A percentile compares a stretch with the other conserved stretches of the same genome.
These are phyloP conservation scores for Acanthamoeba castellanii DNA, from an alignment of 208 protist genomes.

Conservation along the genomic window DNA sequence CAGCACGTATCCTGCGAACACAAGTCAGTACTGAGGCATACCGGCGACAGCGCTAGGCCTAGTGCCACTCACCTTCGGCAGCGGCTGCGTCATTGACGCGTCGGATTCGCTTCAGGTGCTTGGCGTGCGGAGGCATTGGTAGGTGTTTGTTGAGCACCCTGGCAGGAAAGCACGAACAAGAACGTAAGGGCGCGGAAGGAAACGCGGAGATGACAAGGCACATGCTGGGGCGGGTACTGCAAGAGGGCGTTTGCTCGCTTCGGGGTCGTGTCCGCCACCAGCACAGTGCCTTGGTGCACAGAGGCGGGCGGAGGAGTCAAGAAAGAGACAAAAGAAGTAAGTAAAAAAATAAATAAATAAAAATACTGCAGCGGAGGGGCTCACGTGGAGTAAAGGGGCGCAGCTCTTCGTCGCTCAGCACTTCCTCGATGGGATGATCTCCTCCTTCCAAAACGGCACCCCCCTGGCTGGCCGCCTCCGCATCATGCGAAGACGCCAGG, in stretches of 20 bases:
- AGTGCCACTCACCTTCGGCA: not conserved
- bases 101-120: slow-evolving; percentile 24
- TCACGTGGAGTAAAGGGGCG: slow-evolving; percentile 13
- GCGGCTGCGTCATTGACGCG: not conserved
- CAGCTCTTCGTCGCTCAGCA: slow-evolving; percentile 39
- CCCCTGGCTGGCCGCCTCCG: not conserved
- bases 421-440: not conserved
- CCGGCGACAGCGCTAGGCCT: not conserved
- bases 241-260: slow-evolving; percentile 50
- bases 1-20: slow-evolving; percentile 18
- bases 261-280: slow-evolving; percentile 5
- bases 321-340: not conserved
- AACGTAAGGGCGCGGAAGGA: no score
- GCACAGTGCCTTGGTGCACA: not conserved
- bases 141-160: slow-evolving; percentile 30
- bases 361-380: not conserved
- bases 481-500: not conserved
- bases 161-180: not conserved
- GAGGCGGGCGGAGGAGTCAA: not conserved
- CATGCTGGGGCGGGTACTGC: not conserved
- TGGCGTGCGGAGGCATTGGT: not conserved
- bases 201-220: not conserved
- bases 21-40: not conserved
- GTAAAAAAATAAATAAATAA: not conserved
- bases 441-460: not conserved